phyloP scores from a whole-genome alignment of 2,329 filamentous ascomycete species.

The Fusarium sp. region DNA sequence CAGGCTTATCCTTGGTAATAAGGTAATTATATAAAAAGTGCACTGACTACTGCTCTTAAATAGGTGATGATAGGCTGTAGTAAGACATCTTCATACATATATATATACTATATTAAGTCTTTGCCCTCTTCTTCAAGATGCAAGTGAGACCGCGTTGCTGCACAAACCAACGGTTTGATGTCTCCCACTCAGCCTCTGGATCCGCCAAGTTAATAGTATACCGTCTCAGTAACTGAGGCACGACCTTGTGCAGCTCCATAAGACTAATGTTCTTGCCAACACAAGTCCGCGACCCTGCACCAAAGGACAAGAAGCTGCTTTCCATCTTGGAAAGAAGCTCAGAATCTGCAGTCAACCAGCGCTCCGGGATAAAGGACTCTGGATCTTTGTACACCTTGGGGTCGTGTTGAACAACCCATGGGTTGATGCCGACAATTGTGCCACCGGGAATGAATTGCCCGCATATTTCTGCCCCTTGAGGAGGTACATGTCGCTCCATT shows the following conservation, averaged over 20 bases:
- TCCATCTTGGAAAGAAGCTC: conserved; percentile 1
- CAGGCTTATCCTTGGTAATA: neutral
- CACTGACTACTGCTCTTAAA: too few species aligned
- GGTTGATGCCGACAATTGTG: neutral
- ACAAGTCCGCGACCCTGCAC: neutral
- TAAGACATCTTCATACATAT: too few species aligned
- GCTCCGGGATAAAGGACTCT: neutral
- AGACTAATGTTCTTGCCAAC: neutral
- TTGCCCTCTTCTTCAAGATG: neutral
- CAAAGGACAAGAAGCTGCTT: neutral
- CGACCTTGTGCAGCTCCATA: neutral
- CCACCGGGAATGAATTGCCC: neutral
- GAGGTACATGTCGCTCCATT: too few species aligned
- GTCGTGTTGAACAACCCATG: neutral
- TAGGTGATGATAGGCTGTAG: too few species aligned
- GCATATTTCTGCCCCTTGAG: neutral
- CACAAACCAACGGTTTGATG: conserved; percentile 2
- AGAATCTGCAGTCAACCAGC: neutral
- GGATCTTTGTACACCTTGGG: neutral
- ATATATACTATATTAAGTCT: too few species aligned
- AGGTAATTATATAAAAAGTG: too few species aligned
- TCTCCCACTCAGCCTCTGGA: neutral
- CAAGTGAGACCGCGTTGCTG: neutral
- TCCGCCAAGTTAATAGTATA: neutral
- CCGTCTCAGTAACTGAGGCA: neutral